A percentile compares a stretch with the other conserved stretches of the same genome.
These are phyloP conservation scores for Manihot esculenta DNA, from an alignment of 441 rosid species.

Conservation along the genomic window DNA sequence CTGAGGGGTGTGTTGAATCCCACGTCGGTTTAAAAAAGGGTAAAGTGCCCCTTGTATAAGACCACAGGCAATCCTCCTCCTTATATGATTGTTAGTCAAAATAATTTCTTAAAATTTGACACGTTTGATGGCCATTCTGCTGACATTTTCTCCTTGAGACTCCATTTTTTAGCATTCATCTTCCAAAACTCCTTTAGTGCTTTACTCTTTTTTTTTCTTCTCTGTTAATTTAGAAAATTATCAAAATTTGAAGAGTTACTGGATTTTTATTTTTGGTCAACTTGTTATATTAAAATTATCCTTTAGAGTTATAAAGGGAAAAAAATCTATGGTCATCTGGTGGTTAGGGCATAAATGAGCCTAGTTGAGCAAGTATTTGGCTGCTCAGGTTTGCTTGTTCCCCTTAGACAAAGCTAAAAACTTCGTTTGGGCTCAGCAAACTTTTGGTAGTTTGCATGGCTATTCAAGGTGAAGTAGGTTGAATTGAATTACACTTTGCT, in stretches of 20 bases:
- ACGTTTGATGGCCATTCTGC: background rate
- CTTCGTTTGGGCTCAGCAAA: too few relatives aligned
- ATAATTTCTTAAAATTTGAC: background rate
- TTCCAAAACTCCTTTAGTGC: background rate
- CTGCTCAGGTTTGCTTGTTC: background rate
- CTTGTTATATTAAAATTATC: background rate
- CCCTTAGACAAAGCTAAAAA: background rate
- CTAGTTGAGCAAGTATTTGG: background rate
- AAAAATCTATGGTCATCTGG: background rate
- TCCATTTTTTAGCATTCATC: background rate
- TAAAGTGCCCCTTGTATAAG: too few relatives aligned
- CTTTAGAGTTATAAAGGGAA: background rate
- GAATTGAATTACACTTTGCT: background rate
- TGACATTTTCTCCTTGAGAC: background rate
- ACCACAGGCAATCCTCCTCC: too few relatives aligned
- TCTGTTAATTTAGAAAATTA: background rate
- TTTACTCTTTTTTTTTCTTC: background rate
- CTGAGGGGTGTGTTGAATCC: too few relatives aligned
- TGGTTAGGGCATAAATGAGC: background rate
- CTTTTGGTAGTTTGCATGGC: too few relatives aligned
- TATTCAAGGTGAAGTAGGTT: background rate
- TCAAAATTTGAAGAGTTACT: background rate
- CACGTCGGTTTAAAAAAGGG: too few relatives aligned
- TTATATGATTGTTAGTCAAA: slow-evolving; percentile 9
- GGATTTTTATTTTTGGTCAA: background rate